Percentiles rank a stretch among this genome's conserved stretches.
Evolutionary conservation across 2,329 filamentous ascomycete genomes (phyloP).

Genomic region (Talaromyces sp.): DNA sequence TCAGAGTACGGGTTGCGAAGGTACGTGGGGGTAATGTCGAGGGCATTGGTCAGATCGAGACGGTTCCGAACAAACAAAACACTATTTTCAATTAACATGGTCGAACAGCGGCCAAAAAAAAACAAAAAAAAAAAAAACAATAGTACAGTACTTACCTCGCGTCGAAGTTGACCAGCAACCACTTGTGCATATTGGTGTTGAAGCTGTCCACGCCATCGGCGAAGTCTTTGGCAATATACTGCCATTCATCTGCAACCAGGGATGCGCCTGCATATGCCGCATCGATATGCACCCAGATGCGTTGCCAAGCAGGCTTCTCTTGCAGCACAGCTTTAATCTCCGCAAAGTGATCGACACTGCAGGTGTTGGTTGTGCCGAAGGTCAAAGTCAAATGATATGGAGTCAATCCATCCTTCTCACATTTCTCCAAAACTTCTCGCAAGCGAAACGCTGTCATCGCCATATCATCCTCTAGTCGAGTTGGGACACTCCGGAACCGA

Average conservation of each 20-base stretch:
- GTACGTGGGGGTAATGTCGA: conserved; percentile 79
- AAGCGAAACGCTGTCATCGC: conserved; percentile 69
- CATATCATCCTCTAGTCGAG: conserved; percentile 65
- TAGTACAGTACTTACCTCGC: conserved; percentile 45
- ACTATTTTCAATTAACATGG: conserved; percentile 50
- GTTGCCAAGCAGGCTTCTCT: conserved; percentile 51
- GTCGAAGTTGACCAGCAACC: conserved; percentile 93
- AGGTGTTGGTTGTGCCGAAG: conserved; percentile 84
- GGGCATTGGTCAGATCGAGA: conserved; percentile 73
- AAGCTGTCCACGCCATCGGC: conserved; percentile 75
- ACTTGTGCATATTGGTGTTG: conserved; percentile 97
- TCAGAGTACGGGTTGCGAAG: conserved; percentile 81
- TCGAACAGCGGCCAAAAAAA: no score
- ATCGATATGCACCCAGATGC: conserved; percentile 90
- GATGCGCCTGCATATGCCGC: conserved; percentile 90
- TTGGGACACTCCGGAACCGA: conserved; percentile 72
- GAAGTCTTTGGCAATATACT: conserved; percentile 65
- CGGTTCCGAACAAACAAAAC: conserved; percentile 78
- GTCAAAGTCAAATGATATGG: conserved; percentile 87
- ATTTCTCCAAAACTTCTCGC: conserved; percentile 63
- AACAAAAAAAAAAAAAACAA: no score
- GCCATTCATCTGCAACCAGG: conserved; percentile 78
- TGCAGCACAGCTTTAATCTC: conserved; percentile 63
- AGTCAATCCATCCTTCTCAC: conserved; percentile 69
- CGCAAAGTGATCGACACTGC: conserved; percentile 79